Conservation (phyloP, 768 basidiomycete species). For the Russula dissimulans region DNA sequence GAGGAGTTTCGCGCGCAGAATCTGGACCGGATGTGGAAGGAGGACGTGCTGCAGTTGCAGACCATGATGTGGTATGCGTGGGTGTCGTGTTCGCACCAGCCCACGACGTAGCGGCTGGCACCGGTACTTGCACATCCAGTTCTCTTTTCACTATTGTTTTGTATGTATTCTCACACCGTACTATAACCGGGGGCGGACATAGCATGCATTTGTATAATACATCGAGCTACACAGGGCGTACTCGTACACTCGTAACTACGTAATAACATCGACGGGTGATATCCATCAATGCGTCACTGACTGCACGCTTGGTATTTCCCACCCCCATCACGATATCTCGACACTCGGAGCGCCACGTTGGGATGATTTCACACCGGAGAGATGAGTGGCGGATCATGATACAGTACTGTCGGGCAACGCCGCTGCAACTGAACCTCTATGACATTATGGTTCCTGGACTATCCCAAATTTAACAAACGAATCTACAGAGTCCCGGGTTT, state of each 20-base stretch:
- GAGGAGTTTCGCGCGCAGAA: conserved; percentile 87
- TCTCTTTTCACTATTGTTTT: conserved; percentile 2
- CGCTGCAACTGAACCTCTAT: too few relatives aligned
- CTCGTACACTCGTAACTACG: neutral
- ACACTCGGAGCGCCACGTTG: too few relatives aligned
- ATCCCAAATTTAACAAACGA: too few relatives aligned
- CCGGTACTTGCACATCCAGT: neutral
- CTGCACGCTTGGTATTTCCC: too few relatives aligned
- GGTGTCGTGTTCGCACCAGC: conserved; percentile 48
- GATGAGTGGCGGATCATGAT: too few relatives aligned
- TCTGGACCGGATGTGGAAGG: conserved; percentile 79
- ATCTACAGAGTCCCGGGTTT: too few relatives aligned
- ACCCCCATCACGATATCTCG: too few relatives aligned
- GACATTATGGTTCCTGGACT: too few relatives aligned
- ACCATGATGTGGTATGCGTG: conserved; percentile 94
- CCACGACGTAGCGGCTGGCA: neutral
- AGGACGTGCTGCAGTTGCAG: conserved; percentile 83
- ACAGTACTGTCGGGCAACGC: too few relatives aligned
- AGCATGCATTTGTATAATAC: conserved; percentile 14
- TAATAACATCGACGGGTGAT: neutral
- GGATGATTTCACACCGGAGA: too few relatives aligned
- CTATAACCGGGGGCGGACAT: conserved; percentile 2
- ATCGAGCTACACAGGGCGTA: neutral
- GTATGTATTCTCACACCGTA: conserved; percentile 12
- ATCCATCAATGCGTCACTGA: too few relatives aligned